A percentile compares a stretch with the other conserved stretches of the same genome.
phyloP scores from a whole-genome alignment of 176 grass and related monocot species.

The Cymbopogon citratus region DNA sequence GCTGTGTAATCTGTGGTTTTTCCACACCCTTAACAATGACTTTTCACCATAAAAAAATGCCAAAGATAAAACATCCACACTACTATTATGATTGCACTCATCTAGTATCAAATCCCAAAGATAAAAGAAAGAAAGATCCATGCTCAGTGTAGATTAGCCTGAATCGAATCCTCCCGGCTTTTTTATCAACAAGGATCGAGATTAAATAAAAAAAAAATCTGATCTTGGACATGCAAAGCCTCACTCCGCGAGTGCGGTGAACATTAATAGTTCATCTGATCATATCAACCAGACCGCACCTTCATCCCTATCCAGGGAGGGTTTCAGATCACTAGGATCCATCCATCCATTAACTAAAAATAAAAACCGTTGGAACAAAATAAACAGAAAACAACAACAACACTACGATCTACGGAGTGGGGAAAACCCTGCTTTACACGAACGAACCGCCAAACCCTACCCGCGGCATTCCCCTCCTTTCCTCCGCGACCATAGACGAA shows the following conservation, averaged over 20 bases:
- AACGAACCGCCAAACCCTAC: conserved; percentile 16
- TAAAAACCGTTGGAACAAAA: not conserved
- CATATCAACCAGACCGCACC: not conserved
- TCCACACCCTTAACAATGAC: not conserved
- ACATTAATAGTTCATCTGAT: not conserved
- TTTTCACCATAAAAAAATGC: not conserved
- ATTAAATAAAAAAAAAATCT: not conserved
- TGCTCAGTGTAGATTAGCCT: not conserved
- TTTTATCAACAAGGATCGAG: not conserved
- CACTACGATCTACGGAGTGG: not conserved
- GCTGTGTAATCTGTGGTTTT: not conserved
- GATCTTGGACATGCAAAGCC: not conserved
- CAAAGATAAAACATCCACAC: not conserved
- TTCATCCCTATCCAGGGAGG: not conserved
- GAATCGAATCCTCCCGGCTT: not conserved
- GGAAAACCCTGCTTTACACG: not conserved
- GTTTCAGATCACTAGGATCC: not conserved
- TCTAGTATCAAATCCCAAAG: not conserved
- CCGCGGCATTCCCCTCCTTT: not conserved
- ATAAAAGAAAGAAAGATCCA: not conserved
- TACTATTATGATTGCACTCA: not conserved
- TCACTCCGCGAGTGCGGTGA: not conserved
- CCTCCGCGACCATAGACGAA: not conserved
- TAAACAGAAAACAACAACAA: not conserved
- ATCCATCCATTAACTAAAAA: not conserved